Evolutionary conservation across 2,329 filamentous ascomycete species (phyloP).

Genomic region (Pleoardoris graminearum): DNA sequence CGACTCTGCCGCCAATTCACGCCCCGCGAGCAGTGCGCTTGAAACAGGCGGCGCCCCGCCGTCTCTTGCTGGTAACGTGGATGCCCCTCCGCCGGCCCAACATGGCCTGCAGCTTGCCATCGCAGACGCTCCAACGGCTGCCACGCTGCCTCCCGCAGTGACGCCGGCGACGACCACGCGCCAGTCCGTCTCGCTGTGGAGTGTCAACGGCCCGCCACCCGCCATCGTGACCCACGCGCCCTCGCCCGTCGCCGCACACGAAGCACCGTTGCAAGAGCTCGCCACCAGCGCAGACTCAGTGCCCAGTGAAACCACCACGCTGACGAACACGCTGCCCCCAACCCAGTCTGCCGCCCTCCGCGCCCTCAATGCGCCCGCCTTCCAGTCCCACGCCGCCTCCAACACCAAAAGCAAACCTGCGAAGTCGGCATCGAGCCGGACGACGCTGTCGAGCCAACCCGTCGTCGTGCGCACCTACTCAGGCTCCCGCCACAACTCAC

Average conservation of each 20-base stretch:
- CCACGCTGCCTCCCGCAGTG: conserved; percentile 34
- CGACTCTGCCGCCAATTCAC: conserved; percentile 31
- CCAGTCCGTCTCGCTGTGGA: conserved; percentile 40
- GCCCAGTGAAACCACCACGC: conserved; percentile 41
- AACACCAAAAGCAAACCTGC: conserved; percentile 36
- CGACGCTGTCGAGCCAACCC: conserved; percentile 48
- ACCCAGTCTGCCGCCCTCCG: conserved; percentile 45
- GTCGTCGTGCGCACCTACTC: conserved; percentile 51
- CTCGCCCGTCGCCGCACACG: conserved; percentile 29
- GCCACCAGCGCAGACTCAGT: conserved; percentile 38
- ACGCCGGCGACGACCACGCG: conserved; percentile 43
- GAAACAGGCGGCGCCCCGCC: conserved; percentile 23
- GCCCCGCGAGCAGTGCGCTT: conserved; percentile 27
- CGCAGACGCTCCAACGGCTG: conserved; percentile 17
- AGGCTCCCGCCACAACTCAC: conserved; percentile 38
- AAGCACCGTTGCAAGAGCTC: conserved; percentile 32
- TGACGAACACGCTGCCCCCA: conserved; percentile 43
- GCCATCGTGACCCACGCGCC: conserved; percentile 37
- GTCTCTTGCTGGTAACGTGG: background rate
- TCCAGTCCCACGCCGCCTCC: conserved; percentile 35
- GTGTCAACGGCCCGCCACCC: conserved; percentile 24
- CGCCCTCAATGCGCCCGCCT: conserved; percentile 45
- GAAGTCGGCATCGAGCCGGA: conserved; percentile 44
- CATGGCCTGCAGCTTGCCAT: conserved; percentile 12
- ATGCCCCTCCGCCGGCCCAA: conserved; percentile 19